These are phyloP conservation scores for Xylaria sp. DNA, from an alignment of 2,329 filamentous ascomycete species.

Conservation along the genomic window DNA sequence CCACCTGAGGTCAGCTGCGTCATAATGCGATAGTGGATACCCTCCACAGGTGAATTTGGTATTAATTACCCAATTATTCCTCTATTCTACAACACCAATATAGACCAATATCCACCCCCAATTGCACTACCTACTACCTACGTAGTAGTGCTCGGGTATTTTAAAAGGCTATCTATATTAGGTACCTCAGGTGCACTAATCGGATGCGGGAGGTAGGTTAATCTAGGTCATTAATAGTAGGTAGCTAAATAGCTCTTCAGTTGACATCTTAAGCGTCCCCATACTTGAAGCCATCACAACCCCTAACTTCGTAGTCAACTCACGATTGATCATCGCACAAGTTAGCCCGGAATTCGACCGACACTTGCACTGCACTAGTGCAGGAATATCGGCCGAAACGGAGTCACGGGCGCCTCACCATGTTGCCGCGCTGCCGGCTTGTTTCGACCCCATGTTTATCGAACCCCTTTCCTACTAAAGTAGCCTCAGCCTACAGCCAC, in stretches of 20 bases:
- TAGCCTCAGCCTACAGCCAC: neutral
- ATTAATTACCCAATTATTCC: no score
- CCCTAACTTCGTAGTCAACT: neutral
- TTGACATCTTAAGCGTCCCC: neutral
- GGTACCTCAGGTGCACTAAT: neutral
- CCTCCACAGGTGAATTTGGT: no score
- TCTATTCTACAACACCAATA: no score
- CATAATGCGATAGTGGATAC: no score
- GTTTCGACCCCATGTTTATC: constrained; percentile 31
- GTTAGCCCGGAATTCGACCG: neutral
- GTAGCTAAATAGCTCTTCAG: neutral
- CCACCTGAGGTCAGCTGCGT: no score
- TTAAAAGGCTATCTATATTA: neutral
- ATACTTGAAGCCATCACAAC: constrained; percentile 8
- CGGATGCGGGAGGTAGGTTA: neutral
- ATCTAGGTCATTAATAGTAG: neutral
- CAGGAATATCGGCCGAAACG: neutral
- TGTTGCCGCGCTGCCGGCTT: neutral
- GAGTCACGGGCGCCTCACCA: neutral
- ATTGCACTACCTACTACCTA: no score
- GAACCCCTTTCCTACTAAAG: constrained; percentile 14
- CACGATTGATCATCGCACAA: constrained; percentile 5
- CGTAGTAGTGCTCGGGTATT: neutral
- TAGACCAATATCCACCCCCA: no score
- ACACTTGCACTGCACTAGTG: neutral